Conservation (phyloP, 176 grass and related monocot genomes). For the Puya raimondii region DNA sequence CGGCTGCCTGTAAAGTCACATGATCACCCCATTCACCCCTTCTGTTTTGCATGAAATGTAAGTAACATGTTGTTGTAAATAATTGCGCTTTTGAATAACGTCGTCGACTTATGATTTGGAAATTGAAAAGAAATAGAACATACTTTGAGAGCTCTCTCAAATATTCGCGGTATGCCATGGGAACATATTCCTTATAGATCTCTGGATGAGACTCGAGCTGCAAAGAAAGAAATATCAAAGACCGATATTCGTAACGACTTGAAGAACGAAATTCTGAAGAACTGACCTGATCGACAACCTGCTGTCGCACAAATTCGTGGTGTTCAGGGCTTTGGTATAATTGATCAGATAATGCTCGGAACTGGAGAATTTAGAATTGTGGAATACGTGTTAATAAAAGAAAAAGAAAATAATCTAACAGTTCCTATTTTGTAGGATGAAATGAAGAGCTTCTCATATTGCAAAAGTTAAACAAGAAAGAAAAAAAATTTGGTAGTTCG, state of each 20-base stretch:
- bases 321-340: slow-evolving; percentile 79
- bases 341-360: slow-evolving; percentile 92
- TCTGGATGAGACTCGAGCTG: slow-evolving; percentile 76
- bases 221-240: slow-evolving; percentile 23
- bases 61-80: slow-evolving; percentile 18
- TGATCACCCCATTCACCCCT: slow-evolving; percentile 94
- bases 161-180: slow-evolving; percentile 87
- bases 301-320: slow-evolving; percentile 90
- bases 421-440: neutral
- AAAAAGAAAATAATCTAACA: neutral
- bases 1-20: slow-evolving; percentile 91
- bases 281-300: slow-evolving; percentile 74
- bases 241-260: neutral
- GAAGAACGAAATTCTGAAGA: neutral
- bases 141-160: slow-evolving; percentile 70
- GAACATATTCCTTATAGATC: slow-evolving; percentile 87
- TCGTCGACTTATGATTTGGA: neutral
- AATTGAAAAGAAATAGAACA: slow-evolving; percentile 5
- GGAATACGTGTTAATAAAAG: neutral
- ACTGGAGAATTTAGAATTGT: slow-evolving; percentile 36
- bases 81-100: slow-evolving; percentile 12
- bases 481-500: no score
- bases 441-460: neutral
- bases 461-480: neutral
- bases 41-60: slow-evolving; percentile 30